These are phyloP conservation scores for Coelastrella sp. DNA, from an alignment of 139 green algal genomes.

Conservation along the genomic window DNA sequence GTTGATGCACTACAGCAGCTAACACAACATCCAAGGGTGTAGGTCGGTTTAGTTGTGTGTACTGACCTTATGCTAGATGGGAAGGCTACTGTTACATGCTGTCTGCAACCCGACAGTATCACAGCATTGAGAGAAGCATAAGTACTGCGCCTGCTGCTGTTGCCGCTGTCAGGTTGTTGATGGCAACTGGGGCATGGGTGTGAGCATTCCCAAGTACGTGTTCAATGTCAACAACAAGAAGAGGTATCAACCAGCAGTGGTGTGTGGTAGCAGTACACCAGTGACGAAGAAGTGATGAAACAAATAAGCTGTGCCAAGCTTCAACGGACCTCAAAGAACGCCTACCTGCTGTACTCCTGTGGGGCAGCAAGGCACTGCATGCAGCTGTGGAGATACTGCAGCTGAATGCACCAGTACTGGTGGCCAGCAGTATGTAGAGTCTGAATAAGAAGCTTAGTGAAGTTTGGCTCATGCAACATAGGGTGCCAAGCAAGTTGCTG, in stretches of 20 bases:
- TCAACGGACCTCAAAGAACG: too few relatives aligned
- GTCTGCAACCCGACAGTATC: not conserved
- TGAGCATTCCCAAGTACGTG: constrained; percentile 64
- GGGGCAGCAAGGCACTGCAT: not conserved
- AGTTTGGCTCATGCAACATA: too few relatives aligned
- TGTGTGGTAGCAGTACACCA: constrained; percentile 40
- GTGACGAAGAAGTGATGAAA: not conserved
- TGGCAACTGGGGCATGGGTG: constrained; percentile 80
- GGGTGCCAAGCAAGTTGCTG: too few relatives aligned
- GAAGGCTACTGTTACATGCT: not conserved
- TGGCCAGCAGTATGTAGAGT: too few relatives aligned
- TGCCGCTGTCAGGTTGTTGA: constrained; percentile 58
- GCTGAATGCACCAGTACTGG: too few relatives aligned
- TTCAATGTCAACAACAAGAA: constrained; percentile 54
- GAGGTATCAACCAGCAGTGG: constrained; percentile 33
- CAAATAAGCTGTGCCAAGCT: not conserved
- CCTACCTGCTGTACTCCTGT: too few relatives aligned
- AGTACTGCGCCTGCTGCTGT: not conserved
- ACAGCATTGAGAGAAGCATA: not conserved
- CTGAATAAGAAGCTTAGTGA: too few relatives aligned
- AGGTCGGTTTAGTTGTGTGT: not conserved
- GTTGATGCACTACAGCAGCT: too few relatives aligned
- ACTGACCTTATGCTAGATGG: not conserved
- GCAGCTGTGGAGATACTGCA: too few relatives aligned
- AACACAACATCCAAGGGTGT: too few relatives aligned